phyloP scores from a whole-genome alignment of 176 grass and related monocot genomes.

The Carex parvula region DNA sequence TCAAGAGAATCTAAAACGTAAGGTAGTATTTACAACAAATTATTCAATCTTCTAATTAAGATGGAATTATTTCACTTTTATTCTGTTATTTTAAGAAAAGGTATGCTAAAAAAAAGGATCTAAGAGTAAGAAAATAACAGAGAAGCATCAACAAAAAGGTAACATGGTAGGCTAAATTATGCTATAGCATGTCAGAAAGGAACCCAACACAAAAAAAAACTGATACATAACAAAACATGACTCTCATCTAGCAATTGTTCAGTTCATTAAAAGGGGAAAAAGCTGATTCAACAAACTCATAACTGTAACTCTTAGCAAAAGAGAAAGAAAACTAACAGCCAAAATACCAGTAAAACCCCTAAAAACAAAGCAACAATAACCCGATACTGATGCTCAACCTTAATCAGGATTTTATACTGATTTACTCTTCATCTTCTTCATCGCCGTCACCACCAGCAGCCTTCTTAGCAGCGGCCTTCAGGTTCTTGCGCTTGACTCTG shows the following conservation, averaged over 20 bases:
- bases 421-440: slow-evolving; percentile 48
- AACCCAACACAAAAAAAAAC: neutral
- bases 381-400: slow-evolving; percentile 8
- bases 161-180: neutral
- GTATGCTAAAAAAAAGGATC: neutral
- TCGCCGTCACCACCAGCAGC: slow-evolving; percentile 34
- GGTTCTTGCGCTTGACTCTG: slow-evolving; percentile 69
- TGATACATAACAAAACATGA: slow-evolving; percentile 13
- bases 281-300: slow-evolving; percentile 12
- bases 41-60: too few species aligned
- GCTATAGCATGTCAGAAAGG: slow-evolving; percentile 16
- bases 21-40: too few species aligned
- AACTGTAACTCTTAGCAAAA: neutral
- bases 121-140: neutral
- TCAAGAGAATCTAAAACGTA: too few species aligned
- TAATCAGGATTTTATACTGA: neutral
- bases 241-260: slow-evolving; percentile 6
- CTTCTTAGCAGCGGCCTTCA: slow-evolving; percentile 48
- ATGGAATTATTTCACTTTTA: too few species aligned
- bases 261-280: neutral
- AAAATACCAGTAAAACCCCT: neutral
- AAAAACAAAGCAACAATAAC: neutral
- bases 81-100: too few species aligned
- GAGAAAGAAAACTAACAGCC: neutral
- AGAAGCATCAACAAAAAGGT: neutral